phyloP scores from a whole-genome alignment of 129 eudicot species.

The Solidago caesia region DNA sequence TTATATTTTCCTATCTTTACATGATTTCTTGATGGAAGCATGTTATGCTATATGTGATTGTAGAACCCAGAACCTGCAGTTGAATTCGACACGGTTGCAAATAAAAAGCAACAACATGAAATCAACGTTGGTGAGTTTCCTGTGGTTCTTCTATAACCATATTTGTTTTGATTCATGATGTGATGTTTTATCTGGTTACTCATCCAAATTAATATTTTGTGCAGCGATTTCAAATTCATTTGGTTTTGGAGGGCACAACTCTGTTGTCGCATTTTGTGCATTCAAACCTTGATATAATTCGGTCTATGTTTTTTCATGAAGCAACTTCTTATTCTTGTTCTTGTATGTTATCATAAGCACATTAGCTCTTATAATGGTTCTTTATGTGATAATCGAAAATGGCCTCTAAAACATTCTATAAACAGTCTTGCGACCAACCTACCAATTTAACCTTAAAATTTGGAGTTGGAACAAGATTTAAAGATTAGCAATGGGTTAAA shows the following conservation, averaged over 20 bases:
- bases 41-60: conserved; percentile 13
- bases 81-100: conserved; percentile 38
- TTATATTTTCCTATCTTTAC: background rate
- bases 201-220: conserved; percentile 8
- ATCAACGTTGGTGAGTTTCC: conserved; percentile 36
- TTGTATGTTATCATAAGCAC: conserved; percentile 6
- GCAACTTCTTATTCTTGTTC: conserved; percentile 5
- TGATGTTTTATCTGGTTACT: background rate
- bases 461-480: conserved; percentile 17
- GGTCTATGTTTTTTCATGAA: background rate
- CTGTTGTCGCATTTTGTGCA: conserved; percentile 81
- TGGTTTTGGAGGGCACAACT: conserved; percentile 91
- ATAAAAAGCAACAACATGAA: conserved; percentile 37
- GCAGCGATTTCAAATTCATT: conserved; percentile 92
- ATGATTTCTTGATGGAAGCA: background rate
- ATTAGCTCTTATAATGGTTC: background rate
- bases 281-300: conserved; percentile 59
- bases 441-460: conserved; percentile 1
- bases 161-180: background rate
- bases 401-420: background rate
- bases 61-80: conserved; percentile 36
- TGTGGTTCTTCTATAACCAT: background rate
- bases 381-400: background rate
- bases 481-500: conserved; percentile 3
- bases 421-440: conserved; percentile 12